Evolutionary conservation across 73 alveolate species (phyloP).

Genomic region (Uronychia setigera): DNA sequence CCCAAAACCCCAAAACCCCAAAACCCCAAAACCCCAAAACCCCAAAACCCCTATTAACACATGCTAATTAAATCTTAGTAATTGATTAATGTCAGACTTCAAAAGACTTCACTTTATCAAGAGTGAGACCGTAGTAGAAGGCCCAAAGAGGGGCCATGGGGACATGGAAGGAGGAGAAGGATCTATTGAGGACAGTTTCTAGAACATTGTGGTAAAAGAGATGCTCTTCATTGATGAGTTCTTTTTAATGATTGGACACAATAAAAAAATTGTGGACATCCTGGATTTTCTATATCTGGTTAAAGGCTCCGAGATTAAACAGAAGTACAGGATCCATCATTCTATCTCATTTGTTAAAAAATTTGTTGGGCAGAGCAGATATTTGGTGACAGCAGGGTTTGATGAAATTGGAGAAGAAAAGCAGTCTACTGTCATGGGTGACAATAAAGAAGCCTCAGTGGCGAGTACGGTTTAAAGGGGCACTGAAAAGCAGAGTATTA

Average conservation of each 20-base stretch:
- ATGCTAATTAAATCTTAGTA: not conserved
- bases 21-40: conserved; percentile 62
- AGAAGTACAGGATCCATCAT: conserved; percentile 40
- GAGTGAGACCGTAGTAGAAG: too few relatives aligned
- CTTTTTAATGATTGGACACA: conserved; percentile 53
- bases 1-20: too few relatives aligned
- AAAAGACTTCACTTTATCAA: too few relatives aligned
- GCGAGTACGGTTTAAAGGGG: not conserved
- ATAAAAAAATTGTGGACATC: not conserved
- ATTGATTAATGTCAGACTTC: too few relatives aligned
- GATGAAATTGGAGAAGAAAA: conserved; percentile 38
- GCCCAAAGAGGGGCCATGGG: not conserved
- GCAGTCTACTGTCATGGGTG: not conserved
- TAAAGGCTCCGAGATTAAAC: conserved; percentile 41
- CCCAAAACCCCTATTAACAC: conserved; percentile 26
- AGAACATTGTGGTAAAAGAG: conserved; percentile 29
- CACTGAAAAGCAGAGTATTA: conserved; percentile 7
- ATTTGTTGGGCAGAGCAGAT: conserved; percentile 26
- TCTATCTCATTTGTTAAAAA: conserved; percentile 29
- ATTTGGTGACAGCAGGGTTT: conserved; percentile 16
- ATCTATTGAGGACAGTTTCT: conserved; percentile 21
- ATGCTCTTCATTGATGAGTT: conserved; percentile 61
- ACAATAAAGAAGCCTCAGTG: not conserved
- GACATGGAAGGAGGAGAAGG: not conserved
- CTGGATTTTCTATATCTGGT: conserved; percentile 44